Evolutionary conservation across 2,329 filamentous ascomycete species (phyloP), one percentile per base, ranked within the genome.

Genomic region (Fusarium chuoi): DNA sequence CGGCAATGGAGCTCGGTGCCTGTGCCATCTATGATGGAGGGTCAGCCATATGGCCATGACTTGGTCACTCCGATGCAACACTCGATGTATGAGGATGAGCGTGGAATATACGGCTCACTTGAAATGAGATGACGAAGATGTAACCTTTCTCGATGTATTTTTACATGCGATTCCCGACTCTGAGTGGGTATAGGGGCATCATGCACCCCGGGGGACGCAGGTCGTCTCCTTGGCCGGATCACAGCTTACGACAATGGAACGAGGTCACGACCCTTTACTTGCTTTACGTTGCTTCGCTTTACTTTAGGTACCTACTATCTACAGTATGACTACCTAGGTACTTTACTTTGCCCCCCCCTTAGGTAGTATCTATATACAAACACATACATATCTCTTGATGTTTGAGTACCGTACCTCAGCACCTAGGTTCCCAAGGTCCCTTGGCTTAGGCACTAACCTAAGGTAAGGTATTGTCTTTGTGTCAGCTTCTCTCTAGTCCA

Each of bases 241-340:
- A 74, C 70, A 67, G 55, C 66, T 74, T 73, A 63, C 66, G 71
- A 73, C 62, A 74, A 67, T 63, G 56, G 66, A 62, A 71, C 57
- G 66, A 74, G 57, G 66, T 42, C 58, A 73, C 63, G 67, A 71
- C 56, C 45, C 52, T 57, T 68, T 57, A 60, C 54, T 35, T 45
- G 44, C 44, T 64, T 26, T 33, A 42, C 30, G 17, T 35, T 52
- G n/a, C 30, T 52, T 52, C 30, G 15, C 30, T 24, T 28, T 62
- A 62, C 49, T 56, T 56, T 18, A 24, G 28, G 46, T 33, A n/a
- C 22, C 46, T 51, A 41, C 22, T 46, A 41, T 42, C 36, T 52
- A 55, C 39, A 38, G 35, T 41, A 55, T 55, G 39, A 24, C 22
- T 63, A 36, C 15, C 45, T 48, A 33, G 46, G 46, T 33, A n/a